Evolutionary conservation across 2,329 filamentous ascomycete species (phyloP).

Genomic region (Colletotrichum sp.): DNA sequence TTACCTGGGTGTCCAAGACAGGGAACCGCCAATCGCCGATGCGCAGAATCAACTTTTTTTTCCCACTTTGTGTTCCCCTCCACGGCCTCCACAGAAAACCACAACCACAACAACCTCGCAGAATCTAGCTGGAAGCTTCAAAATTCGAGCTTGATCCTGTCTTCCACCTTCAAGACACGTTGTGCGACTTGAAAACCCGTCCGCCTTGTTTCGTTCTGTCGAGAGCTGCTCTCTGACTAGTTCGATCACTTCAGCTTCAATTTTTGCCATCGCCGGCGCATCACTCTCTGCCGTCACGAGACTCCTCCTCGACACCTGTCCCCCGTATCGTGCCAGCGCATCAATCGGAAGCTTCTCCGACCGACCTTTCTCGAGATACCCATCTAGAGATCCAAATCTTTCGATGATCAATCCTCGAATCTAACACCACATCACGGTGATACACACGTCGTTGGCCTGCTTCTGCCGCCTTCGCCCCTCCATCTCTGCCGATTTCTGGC

Average conservation of each 20-base stretch:
- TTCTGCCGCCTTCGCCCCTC: neutral
- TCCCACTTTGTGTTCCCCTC: neutral
- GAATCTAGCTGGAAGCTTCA: conserved; percentile 11
- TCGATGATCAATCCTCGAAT: neutral
- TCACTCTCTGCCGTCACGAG: neutral
- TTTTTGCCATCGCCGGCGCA: neutral
- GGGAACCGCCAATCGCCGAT: neutral
- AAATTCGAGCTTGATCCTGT: conserved; percentile 2
- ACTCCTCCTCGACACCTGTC: neutral
- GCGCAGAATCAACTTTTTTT: conserved; percentile 16
- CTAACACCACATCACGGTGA: conserved; percentile 3
- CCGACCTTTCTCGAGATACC: neutral
- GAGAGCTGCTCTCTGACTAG: neutral
- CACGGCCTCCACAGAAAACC: neutral
- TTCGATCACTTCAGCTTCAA: neutral
- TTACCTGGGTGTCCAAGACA: neutral
- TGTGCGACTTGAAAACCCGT: neutral
- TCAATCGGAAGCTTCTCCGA: neutral
- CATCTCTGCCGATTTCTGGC: conserved; percentile 1
- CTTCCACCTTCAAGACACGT: neutral
- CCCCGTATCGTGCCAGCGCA: neutral
- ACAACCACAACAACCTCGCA: conserved; percentile 2
- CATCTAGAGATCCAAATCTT: neutral
- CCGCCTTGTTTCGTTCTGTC: neutral
- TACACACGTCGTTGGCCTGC: neutral